Conservation (phyloP, 2,329 filamentous ascomycete species). For the Cryoendolithus antarcticus region DNA sequence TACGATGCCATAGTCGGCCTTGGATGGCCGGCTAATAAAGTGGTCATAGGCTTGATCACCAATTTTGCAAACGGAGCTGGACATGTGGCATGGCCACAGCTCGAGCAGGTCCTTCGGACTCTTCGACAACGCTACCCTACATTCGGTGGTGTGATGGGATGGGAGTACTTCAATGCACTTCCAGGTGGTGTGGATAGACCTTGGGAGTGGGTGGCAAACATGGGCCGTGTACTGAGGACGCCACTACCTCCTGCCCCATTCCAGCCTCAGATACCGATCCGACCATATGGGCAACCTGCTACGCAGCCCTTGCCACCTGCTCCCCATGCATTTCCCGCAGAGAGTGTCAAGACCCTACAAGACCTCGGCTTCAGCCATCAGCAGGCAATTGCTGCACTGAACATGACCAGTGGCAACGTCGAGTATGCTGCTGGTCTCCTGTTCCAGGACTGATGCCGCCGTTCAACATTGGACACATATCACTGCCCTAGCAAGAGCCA, state of each 20-base stretch:
- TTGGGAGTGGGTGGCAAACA: constrained; percentile 66
- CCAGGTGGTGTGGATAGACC: constrained; percentile 51
- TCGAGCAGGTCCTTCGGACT: constrained; percentile 45
- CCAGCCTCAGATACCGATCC: constrained; percentile 19
- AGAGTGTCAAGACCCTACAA: constrained; percentile 30
- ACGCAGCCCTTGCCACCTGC: constrained; percentile 18
- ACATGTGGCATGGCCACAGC: constrained; percentile 44
- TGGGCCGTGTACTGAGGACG: constrained; percentile 38
- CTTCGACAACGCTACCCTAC: constrained; percentile 48
- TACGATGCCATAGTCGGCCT: constrained; percentile 43
- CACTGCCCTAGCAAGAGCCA: too few species aligned
- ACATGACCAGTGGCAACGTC: constrained; percentile 37
- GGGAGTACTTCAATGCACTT: constrained; percentile 84
- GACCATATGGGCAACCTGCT: constrained; percentile 16
- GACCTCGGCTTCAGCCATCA: constrained; percentile 34
- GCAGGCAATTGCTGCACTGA: constrained; percentile 36
- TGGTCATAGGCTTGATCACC: constrained; percentile 73
- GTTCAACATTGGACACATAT: too few species aligned
- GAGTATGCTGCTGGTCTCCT: constrained; percentile 37
- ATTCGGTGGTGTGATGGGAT: constrained; percentile 85
- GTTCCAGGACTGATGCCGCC: constrained; percentile 26
- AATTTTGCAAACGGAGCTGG: constrained; percentile 60
- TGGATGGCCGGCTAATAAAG: constrained; percentile 60
- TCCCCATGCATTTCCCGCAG: constrained; percentile 28
- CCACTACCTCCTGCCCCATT: constrained; percentile 15